These are phyloP conservation scores for Elymus sibiricus DNA, from an alignment of 176 grass and related monocot species.

Conservation along the genomic window DNA sequence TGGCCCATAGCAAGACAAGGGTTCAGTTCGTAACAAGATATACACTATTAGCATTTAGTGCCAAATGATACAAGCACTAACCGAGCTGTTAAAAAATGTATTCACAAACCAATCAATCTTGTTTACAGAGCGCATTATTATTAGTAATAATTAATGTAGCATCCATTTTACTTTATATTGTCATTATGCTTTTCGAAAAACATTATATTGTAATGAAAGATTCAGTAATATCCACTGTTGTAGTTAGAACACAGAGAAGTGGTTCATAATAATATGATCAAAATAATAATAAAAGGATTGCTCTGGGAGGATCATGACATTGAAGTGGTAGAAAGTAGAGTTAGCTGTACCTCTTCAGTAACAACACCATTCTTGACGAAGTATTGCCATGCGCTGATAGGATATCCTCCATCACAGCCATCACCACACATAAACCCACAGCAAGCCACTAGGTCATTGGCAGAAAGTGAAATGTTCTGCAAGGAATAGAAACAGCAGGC, in stretches of 20 bases:
- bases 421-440: conserved; percentile 96
- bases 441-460: conserved; percentile 87
- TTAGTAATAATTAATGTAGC: not conserved
- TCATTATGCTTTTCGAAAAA: not conserved
- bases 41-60: not conserved
- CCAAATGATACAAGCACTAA: not conserved
- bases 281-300: not conserved
- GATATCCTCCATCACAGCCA: conserved; percentile 96
- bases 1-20: too few relatives aligned
- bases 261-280: not conserved
- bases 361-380: conserved; percentile 87
- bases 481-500: conserved; percentile 2
- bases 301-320: not conserved
- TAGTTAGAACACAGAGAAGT: not conserved
- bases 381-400: conserved; percentile 77
- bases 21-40: too few relatives aligned
- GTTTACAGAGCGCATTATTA: not conserved
- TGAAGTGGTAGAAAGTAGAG: not conserved
- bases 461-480: conserved; percentile 85
- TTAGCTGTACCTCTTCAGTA: conserved; percentile 72
- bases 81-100: not conserved
- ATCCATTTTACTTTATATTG: not conserved
- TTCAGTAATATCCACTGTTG: not conserved
- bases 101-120: not conserved
- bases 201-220: not conserved